phyloP scores from a whole-genome alignment of 2,329 filamentous ascomycete genomes.

The Aspergillus pseudoglaucus region DNA sequence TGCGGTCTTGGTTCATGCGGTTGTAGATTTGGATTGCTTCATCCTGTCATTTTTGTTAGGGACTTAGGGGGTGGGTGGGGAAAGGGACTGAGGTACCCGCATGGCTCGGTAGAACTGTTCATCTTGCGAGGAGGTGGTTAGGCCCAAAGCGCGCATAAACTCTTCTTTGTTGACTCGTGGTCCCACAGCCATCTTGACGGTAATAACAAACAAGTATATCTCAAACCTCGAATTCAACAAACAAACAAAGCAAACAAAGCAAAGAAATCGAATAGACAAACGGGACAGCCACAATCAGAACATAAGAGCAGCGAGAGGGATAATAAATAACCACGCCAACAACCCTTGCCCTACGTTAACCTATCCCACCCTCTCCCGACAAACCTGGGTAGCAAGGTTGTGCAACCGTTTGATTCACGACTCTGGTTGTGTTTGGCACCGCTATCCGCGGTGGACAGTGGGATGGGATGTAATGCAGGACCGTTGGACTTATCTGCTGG shows the following conservation, averaged over 20 bases:
- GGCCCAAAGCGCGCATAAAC: constrained; percentile 40
- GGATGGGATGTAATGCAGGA: not conserved
- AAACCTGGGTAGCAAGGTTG: too few species aligned
- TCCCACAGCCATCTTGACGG: constrained; percentile 30
- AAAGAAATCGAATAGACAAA: not conserved
- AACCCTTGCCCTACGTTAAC: not conserved
- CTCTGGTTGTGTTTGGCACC: too few species aligned
- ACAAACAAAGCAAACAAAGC: not conserved
- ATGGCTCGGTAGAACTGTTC: constrained; percentile 41
- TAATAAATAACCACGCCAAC: constrained; percentile 4
- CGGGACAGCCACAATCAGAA: not conserved
- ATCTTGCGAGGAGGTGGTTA: constrained; percentile 37
- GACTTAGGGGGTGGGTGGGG: not conserved
- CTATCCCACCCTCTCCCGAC: too few species aligned
- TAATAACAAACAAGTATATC: not conserved
- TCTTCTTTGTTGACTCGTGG: constrained; percentile 42
- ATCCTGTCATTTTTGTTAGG: constrained; percentile 24
- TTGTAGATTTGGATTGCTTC: constrained; percentile 41
- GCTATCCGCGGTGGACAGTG: not conserved
- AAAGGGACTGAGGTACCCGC: constrained; percentile 28
- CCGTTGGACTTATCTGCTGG: not conserved
- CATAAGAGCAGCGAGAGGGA: not conserved
- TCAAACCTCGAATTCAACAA: not conserved
- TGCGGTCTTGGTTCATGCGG: constrained; percentile 34
- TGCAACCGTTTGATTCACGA: not conserved